Evolutionary conservation across 495 filamentous ascomycete species (phyloP), one percentile per base, ranked within the genome.

Genomic region (Tuber umbilicatum): DNA sequence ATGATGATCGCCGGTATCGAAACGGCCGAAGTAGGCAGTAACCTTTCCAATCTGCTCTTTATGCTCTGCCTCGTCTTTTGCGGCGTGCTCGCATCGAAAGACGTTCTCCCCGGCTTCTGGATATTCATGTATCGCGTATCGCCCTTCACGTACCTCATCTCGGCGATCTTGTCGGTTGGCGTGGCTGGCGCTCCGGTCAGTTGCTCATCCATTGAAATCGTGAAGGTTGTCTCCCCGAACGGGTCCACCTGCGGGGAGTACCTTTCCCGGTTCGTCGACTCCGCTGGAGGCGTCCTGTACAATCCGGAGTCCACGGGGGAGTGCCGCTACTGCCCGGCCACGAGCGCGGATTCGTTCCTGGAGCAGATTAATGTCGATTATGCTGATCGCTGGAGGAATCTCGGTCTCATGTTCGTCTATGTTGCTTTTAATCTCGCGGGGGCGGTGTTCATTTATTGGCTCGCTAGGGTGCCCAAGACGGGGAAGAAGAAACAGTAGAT

Each of bases 371-470:
- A 69, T 6, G 73, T 75, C 40, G 47, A 72, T 19, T 91, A 94
- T 86, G 83, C 89, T 84, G 83, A 90, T 74, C 89, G 89, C 47
- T 92, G 90, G 90, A 84, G 89, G 38, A 84, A 90, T 77, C 89
- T 88, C 73, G 89, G 86, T 42, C 83, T 89, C 80, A 72, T 82
- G 38, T 70, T 83, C 31, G 68, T 84, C 0, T 96, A 90, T 79
- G 86, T 94, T 73, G 83, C 87, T n/a, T 92, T 95, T 84, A 97
- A 97, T 82, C 83, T 94, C 73, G 79, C 85, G n/a, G 90, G 83
- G 37, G 93, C 92, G 0, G 81, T 94, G 31, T 85, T 87, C 64
- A 81, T 97, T 27, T 97, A 97, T 84, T 97, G 91, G 91, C 82
- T 94, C 72, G 86, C 88, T 10, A 85, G 93, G 9, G 91, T 97